These are phyloP conservation scores for Phytopythium kandeliae DNA, from an alignment of 352 stramenopile genomes.

Conservation along the genomic window DNA sequence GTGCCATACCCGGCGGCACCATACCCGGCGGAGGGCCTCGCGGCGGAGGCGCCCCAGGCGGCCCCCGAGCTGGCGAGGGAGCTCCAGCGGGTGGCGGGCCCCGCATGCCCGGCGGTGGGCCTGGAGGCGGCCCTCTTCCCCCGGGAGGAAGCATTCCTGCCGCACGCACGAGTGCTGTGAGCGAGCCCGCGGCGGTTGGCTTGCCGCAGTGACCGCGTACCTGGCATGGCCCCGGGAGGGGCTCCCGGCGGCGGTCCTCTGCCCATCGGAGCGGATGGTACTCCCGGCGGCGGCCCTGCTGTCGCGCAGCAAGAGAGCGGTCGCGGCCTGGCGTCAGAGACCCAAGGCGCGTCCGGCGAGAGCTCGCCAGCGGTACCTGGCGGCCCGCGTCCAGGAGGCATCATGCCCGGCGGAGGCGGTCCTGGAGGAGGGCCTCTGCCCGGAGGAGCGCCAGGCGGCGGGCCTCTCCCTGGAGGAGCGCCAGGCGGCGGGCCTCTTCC, in stretches of 20 bases:
- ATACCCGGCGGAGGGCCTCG: conserved; percentile 26
- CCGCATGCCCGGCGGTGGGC: conserved; percentile 6
- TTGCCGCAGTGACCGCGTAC: too few relatives aligned
- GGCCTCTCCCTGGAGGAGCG: conserved; percentile 13
- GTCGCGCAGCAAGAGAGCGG: too few relatives aligned
- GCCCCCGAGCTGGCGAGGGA: conserved; percentile 20
- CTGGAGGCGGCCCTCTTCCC: conserved; percentile 16
- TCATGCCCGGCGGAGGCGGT: conserved; percentile 16
- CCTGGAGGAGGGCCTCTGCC: conserved; percentile 1
- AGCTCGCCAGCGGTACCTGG: background rate
- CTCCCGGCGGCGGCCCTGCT: conserved; percentile 3
- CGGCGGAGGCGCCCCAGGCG: conserved; percentile 33
- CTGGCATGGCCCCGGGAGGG: conserved; percentile 2
- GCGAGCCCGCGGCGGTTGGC: too few relatives aligned
- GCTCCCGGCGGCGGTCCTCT: conserved; percentile 15
- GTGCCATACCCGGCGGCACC: conserved; percentile 12
- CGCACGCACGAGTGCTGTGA: too few relatives aligned
- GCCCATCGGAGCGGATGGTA: background rate
- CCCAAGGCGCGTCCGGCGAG: background rate
- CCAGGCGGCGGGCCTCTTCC: conserved; percentile 14
- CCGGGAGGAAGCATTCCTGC: conserved; percentile 3
- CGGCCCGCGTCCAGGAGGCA: conserved; percentile 25
- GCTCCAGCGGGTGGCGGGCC: conserved; percentile 16
- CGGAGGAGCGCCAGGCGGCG: conserved; percentile 18
- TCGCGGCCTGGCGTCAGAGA: too few relatives aligned